Base-by-base conservation (phyloP, 305 asterid species). In the Rubia balearica region DNA sequence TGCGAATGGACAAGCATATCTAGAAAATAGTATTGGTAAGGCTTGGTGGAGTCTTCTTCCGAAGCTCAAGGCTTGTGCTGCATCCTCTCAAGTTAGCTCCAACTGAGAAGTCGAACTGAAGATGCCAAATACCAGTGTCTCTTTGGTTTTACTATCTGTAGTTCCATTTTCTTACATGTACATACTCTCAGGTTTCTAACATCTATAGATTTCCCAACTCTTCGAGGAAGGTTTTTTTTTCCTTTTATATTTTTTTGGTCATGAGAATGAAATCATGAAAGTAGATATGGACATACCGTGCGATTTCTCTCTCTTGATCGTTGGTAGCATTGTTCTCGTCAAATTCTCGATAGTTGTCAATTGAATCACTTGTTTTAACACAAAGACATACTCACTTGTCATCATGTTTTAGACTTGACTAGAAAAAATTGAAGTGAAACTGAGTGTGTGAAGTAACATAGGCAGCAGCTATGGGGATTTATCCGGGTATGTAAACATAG, bases 11-110 rank as follows among this genome's bases (percentile, higher is more conserved):
- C 99, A 95, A 61, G 96, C 96, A 33, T 83, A 80, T 17, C 82
- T 88, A 68, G 89, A 97, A 6, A 90, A 83, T 68, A 79, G 86
- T 51, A 86, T 90, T 1, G 96, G 94, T 22, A 93, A 84, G 41
- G 95, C 96, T n/a, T 94, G 99, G 99, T 86, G 94, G 69, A 88
- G 96, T 79, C 94, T 95, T 81, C 96, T 95, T 81, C 99, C 97
- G 68, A 95, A 87, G 85, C 89, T 95, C 13, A 96, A 88, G 77
- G 86, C 92, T 69, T 84, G 88, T 81, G 84, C 97, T 71, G 77
- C 94, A 41, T 71, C 74, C 8, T 70, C 56, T 49, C 56, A 49
- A 74, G 48, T 46, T 49, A 49, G 70, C 3, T 19, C 1, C 30
- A 56, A 56, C 24, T 49, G 30, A 56, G 61, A 14, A 2, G 19